These are phyloP conservation scores for Trichoderma oligosporum DNA, from an alignment of 2,329 filamentous ascomycete species.

Conservation along the genomic window DNA sequence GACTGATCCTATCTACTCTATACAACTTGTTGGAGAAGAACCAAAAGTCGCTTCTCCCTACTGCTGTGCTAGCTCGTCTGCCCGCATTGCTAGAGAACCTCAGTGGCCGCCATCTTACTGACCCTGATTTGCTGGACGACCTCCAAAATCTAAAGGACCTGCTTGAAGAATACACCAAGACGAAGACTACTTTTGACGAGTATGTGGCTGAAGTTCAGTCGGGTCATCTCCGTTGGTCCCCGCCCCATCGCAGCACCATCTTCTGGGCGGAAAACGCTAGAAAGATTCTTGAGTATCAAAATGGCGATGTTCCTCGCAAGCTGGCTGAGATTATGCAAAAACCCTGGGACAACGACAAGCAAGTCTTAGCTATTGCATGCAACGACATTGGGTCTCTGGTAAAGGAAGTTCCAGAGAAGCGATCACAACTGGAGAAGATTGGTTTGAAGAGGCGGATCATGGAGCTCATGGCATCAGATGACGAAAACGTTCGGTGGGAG, in stretches of 20 bases:
- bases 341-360: slow-evolving; percentile 74
- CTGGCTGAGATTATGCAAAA: slow-evolving; percentile 77
- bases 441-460: slow-evolving; percentile 85
- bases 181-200: slow-evolving; percentile 77
- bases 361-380: slow-evolving; percentile 87
- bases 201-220: slow-evolving; percentile 83
- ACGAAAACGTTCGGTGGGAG: slow-evolving; percentile 90
- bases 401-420: slow-evolving; percentile 82
- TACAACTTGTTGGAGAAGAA: slow-evolving; percentile 75
- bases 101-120: slow-evolving; percentile 57
- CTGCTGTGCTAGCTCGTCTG: slow-evolving; percentile 80
- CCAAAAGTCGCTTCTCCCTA: slow-evolving; percentile 71
- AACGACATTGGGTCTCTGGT: slow-evolving; percentile 89
- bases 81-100: slow-evolving; percentile 64
- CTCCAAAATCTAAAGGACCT: slow-evolving; percentile 58
- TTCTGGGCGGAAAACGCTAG: slow-evolving; percentile 93
- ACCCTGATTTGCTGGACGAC: slow-evolving; percentile 62
- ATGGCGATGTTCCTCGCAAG: slow-evolving; percentile 73
- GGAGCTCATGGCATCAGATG: slow-evolving; percentile 86
- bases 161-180: slow-evolving; percentile 64
- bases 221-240: slow-evolving; percentile 88
- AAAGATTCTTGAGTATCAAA: slow-evolving; percentile 78
- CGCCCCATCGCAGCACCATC: slow-evolving; percentile 77
- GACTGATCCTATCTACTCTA: slow-evolving; percentile 83
- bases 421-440: slow-evolving; percentile 73